Percentiles rank a stretch among this genome's conserved stretches.
Conservation (phyloP, 306 rosid genomes). For the Acacia crassicarpa region DNA sequence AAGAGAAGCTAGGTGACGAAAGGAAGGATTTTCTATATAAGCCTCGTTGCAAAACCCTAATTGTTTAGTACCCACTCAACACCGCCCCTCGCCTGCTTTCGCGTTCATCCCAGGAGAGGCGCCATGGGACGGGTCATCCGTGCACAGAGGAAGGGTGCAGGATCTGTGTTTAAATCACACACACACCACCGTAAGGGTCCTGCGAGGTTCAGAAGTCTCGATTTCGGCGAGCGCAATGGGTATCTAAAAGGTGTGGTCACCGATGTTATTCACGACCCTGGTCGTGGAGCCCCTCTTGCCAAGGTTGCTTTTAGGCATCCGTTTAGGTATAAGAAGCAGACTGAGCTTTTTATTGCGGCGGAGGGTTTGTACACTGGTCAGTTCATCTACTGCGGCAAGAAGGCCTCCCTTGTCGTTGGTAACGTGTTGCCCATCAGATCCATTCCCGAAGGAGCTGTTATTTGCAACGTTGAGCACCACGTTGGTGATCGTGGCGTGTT, state of each 20-base stretch:
- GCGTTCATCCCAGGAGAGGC: not conserved
- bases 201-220: slow-evolving; percentile 71
- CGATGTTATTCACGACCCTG: slow-evolving; percentile 77
- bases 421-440: slow-evolving; percentile 68
- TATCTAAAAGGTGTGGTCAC: slow-evolving; percentile 72
- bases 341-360: slow-evolving; percentile 65
- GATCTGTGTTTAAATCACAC: slow-evolving; percentile 79
- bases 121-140: slow-evolving; percentile 73
- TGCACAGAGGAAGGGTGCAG: slow-evolving; percentile 89
- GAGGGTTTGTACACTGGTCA: slow-evolving; percentile 80
- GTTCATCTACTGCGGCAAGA: slow-evolving; percentile 77
- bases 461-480: slow-evolving; percentile 81
- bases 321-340: slow-evolving; percentile 69
- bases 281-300: slow-evolving; percentile 85
- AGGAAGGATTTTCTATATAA: not conserved
- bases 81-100: no score
- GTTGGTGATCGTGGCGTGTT: slow-evolving; percentile 84
- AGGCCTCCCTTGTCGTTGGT: slow-evolving; percentile 73
- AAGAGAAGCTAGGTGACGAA: not conserved
- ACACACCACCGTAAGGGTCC: slow-evolving; percentile 86
- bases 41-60: slow-evolving; percentile 27
- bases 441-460: slow-evolving; percentile 80
- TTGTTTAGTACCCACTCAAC: not conserved
- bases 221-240: slow-evolving; percentile 80
- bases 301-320: slow-evolving; percentile 76